Evolutionary conservation across 2,329 filamentous ascomycete genomes (phyloP).

Genomic region (Arthrobotrys sinensis): DNA sequence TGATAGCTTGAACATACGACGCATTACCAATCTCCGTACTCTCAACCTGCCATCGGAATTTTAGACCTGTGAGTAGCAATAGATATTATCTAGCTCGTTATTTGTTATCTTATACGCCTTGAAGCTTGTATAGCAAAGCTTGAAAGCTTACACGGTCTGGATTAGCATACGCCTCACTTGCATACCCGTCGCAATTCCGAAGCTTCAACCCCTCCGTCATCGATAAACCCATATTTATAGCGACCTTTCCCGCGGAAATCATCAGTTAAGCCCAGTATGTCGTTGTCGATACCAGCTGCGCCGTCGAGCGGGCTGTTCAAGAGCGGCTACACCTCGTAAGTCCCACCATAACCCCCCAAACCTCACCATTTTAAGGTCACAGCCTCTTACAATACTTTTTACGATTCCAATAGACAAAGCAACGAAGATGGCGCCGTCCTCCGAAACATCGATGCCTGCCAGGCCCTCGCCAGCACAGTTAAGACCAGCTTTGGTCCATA

Average conservation of each 20-base stretch:
- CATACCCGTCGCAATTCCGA: conserved; percentile 16
- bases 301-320: conserved; percentile 96
- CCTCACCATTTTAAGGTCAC: conserved; percentile 17
- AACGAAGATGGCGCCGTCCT: conserved; percentile 98
- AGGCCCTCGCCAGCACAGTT: conserved; percentile 94
- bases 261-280: conserved; percentile 76
- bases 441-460: conserved; percentile 98
- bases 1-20: conserved; percentile 30
- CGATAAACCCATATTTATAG: conserved; percentile 72
- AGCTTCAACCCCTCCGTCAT: conserved; percentile 69
- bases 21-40: conserved; percentile 22
- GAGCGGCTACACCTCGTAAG: conserved; percentile 93
- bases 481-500: conserved; percentile 97
- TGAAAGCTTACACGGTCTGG: conserved; percentile 9
- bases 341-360: conserved; percentile 52
- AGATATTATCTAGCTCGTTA: not conserved
- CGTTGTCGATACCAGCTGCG: conserved; percentile 93
- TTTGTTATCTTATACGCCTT: not conserved
- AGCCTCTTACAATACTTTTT: conserved; percentile 46
- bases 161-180: conserved; percentile 1
- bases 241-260: conserved; percentile 68
- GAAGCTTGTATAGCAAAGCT: not conserved
- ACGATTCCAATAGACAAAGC: conserved; percentile 80
- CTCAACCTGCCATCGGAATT: not conserved
- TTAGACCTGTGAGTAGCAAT: not conserved